A percentile compares a stretch with the other conserved stretches of the same genome.
phyloP scores from a whole-genome alignment of 441 rosid species.

The Gossypium trilobum region DNA sequence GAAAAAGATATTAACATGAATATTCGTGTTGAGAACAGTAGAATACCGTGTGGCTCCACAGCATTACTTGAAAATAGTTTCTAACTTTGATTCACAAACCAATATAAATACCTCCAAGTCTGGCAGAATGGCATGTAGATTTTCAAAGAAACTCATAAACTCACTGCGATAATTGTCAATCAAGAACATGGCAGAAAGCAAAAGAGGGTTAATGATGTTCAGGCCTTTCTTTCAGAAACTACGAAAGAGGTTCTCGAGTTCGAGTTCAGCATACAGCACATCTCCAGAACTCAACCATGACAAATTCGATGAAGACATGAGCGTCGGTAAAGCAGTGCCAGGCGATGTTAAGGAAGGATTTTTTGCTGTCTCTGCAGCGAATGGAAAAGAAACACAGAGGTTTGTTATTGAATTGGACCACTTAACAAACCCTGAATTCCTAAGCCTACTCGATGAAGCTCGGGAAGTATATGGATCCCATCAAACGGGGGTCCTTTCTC shows the following conservation, averaged over 20 bases:
- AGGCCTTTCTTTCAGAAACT: not conserved
- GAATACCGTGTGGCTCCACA: not conserved
- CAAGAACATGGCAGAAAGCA: slow-evolving; percentile 1
- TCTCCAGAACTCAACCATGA: not conserved
- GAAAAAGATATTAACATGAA: too few species aligned
- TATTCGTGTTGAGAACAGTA: too few species aligned
- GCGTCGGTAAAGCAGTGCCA: not conserved
- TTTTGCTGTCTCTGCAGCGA: slow-evolving; percentile 19
- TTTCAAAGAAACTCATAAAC: not conserved
- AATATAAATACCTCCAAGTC: not conserved
- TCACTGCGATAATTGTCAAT: not conserved
- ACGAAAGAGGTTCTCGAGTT: not conserved
- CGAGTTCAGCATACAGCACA: not conserved
- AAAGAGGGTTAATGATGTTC: not conserved
- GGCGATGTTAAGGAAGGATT: slow-evolving; percentile 25
- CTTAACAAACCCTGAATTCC: too few species aligned
- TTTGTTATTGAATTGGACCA: slow-evolving; percentile 13
- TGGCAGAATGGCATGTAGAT: not conserved
- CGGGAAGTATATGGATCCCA: too few species aligned
- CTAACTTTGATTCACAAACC: not conserved
- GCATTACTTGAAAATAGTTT: not conserved
- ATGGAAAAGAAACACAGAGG: slow-evolving; percentile 20
- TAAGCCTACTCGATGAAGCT: too few species aligned
- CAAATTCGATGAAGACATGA: not conserved
- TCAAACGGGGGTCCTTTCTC: too few species aligned